A percentile compares a stretch with the other conserved stretches of the same genome.
Conservation (phyloP, 2,329 filamentous ascomycete genomes). For the Stemphylium beticola region DNA sequence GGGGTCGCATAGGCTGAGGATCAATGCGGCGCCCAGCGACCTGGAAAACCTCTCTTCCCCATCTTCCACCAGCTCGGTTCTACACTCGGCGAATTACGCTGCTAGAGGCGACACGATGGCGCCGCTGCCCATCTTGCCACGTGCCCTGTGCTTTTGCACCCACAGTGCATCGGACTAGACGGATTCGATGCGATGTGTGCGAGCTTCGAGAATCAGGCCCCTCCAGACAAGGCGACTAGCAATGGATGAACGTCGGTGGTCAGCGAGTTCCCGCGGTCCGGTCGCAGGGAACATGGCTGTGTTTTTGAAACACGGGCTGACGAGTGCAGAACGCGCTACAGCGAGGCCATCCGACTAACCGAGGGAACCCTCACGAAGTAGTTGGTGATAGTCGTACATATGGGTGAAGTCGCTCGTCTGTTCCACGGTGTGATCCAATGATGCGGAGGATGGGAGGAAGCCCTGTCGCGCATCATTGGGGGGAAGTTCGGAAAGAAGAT, state of each 20-base stretch:
- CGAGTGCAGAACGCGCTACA: background rate
- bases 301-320: constrained; percentile 6
- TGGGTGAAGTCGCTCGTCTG: background rate
- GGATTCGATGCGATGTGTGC: background rate
- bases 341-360: background rate
- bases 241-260: constrained; percentile 2
- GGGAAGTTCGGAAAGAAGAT: background rate
- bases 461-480: background rate
- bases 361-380: background rate
- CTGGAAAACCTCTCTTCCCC: background rate
- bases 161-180: background rate
- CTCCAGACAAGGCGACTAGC: constrained; percentile 1
- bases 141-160: background rate
- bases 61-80: constrained; percentile 4
- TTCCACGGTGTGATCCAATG: background rate
- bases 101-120: background rate
- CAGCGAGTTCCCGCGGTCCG: background rate
- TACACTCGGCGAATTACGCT: constrained; percentile 1
- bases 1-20: background rate
- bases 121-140: background rate
- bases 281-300: constrained; percentile 8
- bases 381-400: background rate
- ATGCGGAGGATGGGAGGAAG: background rate
- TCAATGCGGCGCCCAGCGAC: background rate
- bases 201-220: background rate